Evolutionary conservation across 441 rosid genomes (phyloP), one percentile per base, ranked within the genome.

Genomic region (Adansonia madagascariensis): DNA sequence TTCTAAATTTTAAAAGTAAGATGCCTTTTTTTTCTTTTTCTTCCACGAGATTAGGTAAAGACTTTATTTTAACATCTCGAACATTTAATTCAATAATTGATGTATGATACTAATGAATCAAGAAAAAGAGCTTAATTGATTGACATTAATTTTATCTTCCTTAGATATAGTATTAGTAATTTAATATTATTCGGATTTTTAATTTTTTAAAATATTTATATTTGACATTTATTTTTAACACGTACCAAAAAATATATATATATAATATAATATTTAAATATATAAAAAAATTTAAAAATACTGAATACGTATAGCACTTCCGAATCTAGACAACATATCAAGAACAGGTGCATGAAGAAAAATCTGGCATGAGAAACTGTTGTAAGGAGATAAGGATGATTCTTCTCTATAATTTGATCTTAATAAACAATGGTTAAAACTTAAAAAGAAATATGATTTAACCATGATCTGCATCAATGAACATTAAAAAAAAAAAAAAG

Each of bases 1-100:
- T 75, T 75, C 78, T 3, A 62, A 79, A 71, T 70, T 11, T 10
- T 47, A 60, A 73, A 81, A 81, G 82, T 47, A 67, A 72, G 59
- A 17, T 47, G 69, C 73, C 70, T 49, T 78, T 27, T 27, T 27
- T 27, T 27, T 27, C 2, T 81, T 76, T 27, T 75, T 76, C 31
- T 73, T 22, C 11, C 61, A 53, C 64, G 20, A 59, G 79, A 44
- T 81, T 67, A 75, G 50, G 1, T 20, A 9, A 47, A 18, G 14
- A 8, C 8, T 4, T 22, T 24, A 0, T 60, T 55, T 8, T 7
- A 1, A 1, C 57, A 53, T 24, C 4, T 11, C 24, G 0, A 18
- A 6, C 61, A 56, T 56, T 56, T 56, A 7, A 11, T 56, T 56
- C 24, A 56, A 56, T 17, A 56, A 1, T 2, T 47, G 4, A 18